Percentiles rank a stretch among this genome's conserved stretches.
Conservation (phyloP, 352 stramenopile species). For the Pythium sp. region DNA sequence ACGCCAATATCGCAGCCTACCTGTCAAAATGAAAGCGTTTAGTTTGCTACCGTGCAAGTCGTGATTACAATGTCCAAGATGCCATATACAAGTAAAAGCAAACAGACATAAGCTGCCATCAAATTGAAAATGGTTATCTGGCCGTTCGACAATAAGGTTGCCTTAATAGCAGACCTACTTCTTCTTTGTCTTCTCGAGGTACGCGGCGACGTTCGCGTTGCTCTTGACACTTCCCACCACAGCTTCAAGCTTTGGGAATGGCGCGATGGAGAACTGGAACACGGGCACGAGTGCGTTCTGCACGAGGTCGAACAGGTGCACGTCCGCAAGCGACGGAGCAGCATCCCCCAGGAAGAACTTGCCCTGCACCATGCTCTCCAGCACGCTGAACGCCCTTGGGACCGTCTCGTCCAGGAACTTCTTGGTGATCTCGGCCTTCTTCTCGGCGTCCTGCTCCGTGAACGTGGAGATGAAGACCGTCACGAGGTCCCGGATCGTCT, state of each 20-base stretch:
- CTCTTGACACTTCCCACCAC: slow-evolving; percentile 34
- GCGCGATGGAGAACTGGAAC: slow-evolving; percentile 22
- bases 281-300: slow-evolving; percentile 33
- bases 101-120: too few species aligned
- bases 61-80: too few species aligned
- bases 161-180: neutral
- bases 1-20: slow-evolving; percentile 32
- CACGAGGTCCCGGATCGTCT: slow-evolving; percentile 41
- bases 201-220: slow-evolving; percentile 34
- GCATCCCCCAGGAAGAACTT: slow-evolving; percentile 56
- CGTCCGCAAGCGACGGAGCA: slow-evolving; percentile 36
- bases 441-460: slow-evolving; percentile 29
- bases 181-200: slow-evolving; percentile 17
- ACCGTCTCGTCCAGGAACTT: slow-evolving; percentile 26
- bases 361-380: slow-evolving; percentile 28
- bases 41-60: too few species aligned
- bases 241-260: slow-evolving; percentile 44
- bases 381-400: slow-evolving; percentile 18
- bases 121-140: too few species aligned
- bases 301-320: slow-evolving; percentile 50
- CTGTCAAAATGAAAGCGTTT: slow-evolving; percentile 23
- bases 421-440: slow-evolving; percentile 34
- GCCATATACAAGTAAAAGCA: too few species aligned
- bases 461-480: slow-evolving; percentile 34
- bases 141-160: too few species aligned